Evolutionary conservation across 495 filamentous ascomycete genomes (phyloP).

Genomic region (Lepidopterella palustris): DNA sequence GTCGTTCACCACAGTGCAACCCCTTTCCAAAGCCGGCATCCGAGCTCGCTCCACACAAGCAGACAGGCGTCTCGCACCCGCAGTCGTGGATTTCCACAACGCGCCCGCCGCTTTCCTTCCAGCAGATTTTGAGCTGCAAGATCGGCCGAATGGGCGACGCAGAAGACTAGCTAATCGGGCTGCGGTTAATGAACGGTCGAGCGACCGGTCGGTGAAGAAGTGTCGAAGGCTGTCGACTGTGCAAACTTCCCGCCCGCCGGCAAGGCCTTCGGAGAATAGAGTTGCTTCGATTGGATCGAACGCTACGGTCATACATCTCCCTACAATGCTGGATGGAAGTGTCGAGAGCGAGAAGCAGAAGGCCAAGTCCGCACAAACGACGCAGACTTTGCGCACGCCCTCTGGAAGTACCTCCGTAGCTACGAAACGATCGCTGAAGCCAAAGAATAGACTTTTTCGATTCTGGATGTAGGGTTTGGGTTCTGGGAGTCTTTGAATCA

Average conservation of each 20-base stretch:
- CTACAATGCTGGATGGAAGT: background rate
- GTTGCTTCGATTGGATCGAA: conserved; percentile 5
- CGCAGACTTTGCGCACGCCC: background rate
- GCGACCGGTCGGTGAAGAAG: conserved; percentile 18
- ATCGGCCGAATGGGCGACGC: conserved; percentile 11
- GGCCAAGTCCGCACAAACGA: background rate
- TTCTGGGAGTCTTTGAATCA: conserved; percentile 7
- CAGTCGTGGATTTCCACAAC: conserved; percentile 34
- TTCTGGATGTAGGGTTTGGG: conserved; percentile 18
- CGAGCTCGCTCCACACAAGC: conserved; percentile 12
- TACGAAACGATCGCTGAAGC: conserved; percentile 19
- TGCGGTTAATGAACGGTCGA: conserved; percentile 10
- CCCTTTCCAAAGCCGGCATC: conserved; percentile 11
- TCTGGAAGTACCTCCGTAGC: background rate
- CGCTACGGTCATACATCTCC: conserved; percentile 1
- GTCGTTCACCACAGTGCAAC: conserved; percentile 19
- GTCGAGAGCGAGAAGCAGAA: conserved; percentile 3
- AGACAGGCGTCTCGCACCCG: conserved; percentile 19
- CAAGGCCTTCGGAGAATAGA: background rate
- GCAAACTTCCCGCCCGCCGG: conserved; percentile 14
- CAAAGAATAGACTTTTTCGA: conserved; percentile 24
- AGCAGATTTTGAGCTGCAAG: conserved; percentile 35
- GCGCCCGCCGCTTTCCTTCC: conserved; percentile 36
- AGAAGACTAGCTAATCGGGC: conserved; percentile 26
- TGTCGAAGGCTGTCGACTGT: conserved; percentile 12